phyloP scores from a whole-genome alignment of 1,139 yeast species.

The Keqinozyma sinolaborantium region DNA sequence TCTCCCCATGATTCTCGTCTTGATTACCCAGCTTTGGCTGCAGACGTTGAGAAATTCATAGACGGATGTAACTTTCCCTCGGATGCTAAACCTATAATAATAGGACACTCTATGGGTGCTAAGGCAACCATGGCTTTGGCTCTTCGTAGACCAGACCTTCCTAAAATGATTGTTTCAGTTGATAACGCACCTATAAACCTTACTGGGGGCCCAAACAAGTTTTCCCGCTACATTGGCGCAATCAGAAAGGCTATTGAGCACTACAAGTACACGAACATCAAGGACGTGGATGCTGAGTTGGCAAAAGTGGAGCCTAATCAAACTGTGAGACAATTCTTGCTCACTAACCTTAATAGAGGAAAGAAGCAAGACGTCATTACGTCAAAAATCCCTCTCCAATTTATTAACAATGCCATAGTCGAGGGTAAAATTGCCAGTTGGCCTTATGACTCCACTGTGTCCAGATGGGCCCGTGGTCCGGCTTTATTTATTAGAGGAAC shows the following conservation, averaged over 20 bases:
- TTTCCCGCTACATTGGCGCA: slow-evolving; percentile 64
- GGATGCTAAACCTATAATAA: slow-evolving; percentile 54
- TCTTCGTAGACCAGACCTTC: slow-evolving; percentile 62
- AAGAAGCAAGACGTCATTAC: slow-evolving; percentile 32
- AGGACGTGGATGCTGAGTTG: slow-evolving; percentile 68
- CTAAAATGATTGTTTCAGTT: slow-evolving; percentile 66
- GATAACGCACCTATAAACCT: slow-evolving; percentile 87
- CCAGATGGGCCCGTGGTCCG: slow-evolving; percentile 63
- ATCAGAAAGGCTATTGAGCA: slow-evolving; percentile 51
- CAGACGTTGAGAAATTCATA: slow-evolving; percentile 77
- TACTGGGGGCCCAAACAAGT: slow-evolving; percentile 48
- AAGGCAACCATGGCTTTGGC: slow-evolving; percentile 89
- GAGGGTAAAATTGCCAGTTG: slow-evolving; percentile 68
- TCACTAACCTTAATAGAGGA: slow-evolving; percentile 62
- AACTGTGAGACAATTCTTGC: slow-evolving; percentile 71
- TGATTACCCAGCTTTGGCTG: slow-evolving; percentile 79
- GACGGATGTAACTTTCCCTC: slow-evolving; percentile 23
- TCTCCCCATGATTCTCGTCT: slow-evolving; percentile 72
- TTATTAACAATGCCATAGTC: slow-evolving; percentile 60
- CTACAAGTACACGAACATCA: slow-evolving; percentile 43
- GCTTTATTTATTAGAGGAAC: slow-evolving; percentile 78
- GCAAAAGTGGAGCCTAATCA: slow-evolving; percentile 57
- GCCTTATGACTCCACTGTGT: slow-evolving; percentile 60
- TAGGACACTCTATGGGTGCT: slow-evolving; percentile 98
- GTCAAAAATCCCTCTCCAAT: slow-evolving; percentile 68